Percentiles rank a stretch among this genome's conserved stretches.
These are phyloP conservation scores for Neurospora sp. DNA, from an alignment of 495 filamentous ascomycete genomes.

Conservation along the genomic window DNA sequence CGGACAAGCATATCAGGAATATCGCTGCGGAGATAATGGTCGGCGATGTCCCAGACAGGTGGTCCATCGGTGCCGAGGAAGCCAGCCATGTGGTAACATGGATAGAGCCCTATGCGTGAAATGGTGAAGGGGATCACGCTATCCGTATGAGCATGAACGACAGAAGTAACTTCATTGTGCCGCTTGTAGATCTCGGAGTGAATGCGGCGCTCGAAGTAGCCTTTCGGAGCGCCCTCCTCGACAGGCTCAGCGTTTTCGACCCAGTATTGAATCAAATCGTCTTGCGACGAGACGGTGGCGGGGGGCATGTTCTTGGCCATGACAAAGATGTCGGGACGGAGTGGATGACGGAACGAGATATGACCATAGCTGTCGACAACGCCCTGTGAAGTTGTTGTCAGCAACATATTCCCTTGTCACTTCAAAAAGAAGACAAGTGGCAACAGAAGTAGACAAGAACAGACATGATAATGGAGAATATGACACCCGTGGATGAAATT, in stretches of 20 bases:
- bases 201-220: constrained; percentile 39
- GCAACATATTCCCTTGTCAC: background rate
- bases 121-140: constrained; percentile 36
- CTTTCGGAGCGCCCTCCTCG: constrained; percentile 17
- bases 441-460: constrained; percentile 3
- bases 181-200: constrained; percentile 41
- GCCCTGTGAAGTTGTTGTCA: constrained; percentile 14
- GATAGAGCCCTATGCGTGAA: too few species aligned
- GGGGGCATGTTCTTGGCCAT: constrained; percentile 37
- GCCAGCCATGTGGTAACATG: constrained; percentile 36
- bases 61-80: constrained; percentile 24
- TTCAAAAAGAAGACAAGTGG: background rate
- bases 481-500: constrained; percentile 18
- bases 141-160: constrained; percentile 39
- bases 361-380: constrained; percentile 47
- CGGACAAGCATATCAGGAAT: constrained; percentile 34
- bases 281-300: constrained; percentile 27
- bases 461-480: constrained; percentile 29
- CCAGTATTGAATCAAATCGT: constrained; percentile 37
- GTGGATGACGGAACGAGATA: constrained; percentile 38
- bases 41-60: constrained; percentile 28
- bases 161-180: constrained; percentile 30
- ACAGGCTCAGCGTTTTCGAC: constrained; percentile 31
- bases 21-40: constrained; percentile 14
- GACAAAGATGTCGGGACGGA: constrained; percentile 30